phyloP scores from a whole-genome alignment of 345 rosid genomes.

The Moricandia moricandioides region DNA sequence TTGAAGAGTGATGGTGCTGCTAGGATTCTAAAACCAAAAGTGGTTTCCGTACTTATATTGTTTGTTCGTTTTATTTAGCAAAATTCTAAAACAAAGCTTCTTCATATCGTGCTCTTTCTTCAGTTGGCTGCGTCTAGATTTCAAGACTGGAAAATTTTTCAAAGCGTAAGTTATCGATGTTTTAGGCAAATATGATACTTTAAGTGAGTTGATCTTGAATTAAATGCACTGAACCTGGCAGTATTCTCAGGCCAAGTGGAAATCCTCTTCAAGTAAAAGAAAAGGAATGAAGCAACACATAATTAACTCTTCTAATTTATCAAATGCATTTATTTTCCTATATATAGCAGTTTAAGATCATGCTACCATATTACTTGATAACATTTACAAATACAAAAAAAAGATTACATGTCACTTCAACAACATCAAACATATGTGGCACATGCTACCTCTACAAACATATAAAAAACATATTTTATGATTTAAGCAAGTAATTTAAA shows the following conservation, averaged over 20 bases:
- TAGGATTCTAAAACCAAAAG: neutral
- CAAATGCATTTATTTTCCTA: neutral
- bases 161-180: conserved; percentile 54
- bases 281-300: neutral
- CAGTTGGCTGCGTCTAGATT: conserved; percentile 72
- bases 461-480: too few relatives aligned
- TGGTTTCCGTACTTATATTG: neutral
- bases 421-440: too few relatives aligned
- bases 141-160: conserved; percentile 70
- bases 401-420: too few relatives aligned
- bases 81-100: conserved; percentile 68
- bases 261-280: conserved; percentile 42
- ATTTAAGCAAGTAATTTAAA: too few relatives aligned
- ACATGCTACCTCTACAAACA: too few relatives aligned
- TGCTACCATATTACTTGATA: too few relatives aligned
- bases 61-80: conserved; percentile 49
- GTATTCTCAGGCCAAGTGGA: conserved; percentile 92
- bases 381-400: too few relatives aligned
- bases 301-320: neutral
- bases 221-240: conserved; percentile 42
- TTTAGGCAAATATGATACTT: neutral
- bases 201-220: neutral
- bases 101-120: conserved; percentile 51
- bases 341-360: too few relatives aligned
- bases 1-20: conserved; percentile 1